Evolutionary conservation across 192 early-diverging fungal genomes (phyloP), one percentile per base, ranked within the genome.

Genomic region (Backusella liffmaniae): DNA sequence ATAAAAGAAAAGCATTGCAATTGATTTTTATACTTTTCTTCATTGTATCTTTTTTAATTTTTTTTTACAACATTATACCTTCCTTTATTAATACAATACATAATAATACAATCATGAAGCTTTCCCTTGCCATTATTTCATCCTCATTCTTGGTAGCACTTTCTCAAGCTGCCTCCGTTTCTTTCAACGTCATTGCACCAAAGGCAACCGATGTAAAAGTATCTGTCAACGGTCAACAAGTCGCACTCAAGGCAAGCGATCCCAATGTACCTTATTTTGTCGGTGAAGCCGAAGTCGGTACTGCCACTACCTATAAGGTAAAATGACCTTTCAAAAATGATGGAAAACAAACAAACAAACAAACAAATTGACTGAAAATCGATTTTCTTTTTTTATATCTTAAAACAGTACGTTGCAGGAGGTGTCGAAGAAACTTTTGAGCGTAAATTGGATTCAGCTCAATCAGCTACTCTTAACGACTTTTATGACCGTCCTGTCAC

Each of bases 151-250:
- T 78, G 30, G 32, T 78, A 13, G 70, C 72, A 10, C n/a, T 49
- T 10, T 23, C 59, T 26, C 75, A 83, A 53, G 83, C 85, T 34
- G 83, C 85, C 26, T 15, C 70, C 29, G 39, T 78, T 44, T 80
- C 74, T 49, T 86, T 86, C 39, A 74, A 70, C 5, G 85, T 86
- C 39, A 73, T 86, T 32, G 85, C 81, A 35, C 85, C 85, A 53
- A 81, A 76, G 21, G 81, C 73, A 4, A 77, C 67, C 21, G 72
- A 62, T 49, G 83, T 84, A 5, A 75, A 81, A 53, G 85, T 86
- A 4, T 73, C 73, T 15, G 77, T 86, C 15, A 77, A 77, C 66
- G 83, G 83, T 36, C 69, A 77, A 53, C n/a, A 16, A 29, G 66
- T 76, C 1, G 49, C 72, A 34, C 46, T 86, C 51, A 83, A 72